Evolutionary conservation across 257 asterid genomes (phyloP).

Genomic region (Craterostigma plantagineum): DNA sequence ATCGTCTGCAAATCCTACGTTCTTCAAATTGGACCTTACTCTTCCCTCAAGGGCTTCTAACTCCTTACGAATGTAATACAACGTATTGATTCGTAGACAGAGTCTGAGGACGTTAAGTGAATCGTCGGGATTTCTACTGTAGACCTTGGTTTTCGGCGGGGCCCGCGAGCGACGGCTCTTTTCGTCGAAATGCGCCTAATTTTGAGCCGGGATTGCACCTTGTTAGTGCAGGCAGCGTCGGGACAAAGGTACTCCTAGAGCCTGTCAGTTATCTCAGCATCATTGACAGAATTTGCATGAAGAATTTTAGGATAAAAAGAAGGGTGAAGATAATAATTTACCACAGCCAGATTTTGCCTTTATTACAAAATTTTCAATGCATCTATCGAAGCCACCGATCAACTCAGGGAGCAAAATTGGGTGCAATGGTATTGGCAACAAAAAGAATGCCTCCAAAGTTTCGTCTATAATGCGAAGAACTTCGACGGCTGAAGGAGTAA

Average conservation of each 20-base stretch:
- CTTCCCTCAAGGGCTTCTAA: constrained; percentile 46
- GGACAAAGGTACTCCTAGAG: constrained; percentile 38
- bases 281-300: constrained; percentile 9
- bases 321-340: too few species aligned
- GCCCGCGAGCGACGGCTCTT: constrained; percentile 32
- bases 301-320: background rate
- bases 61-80: constrained; percentile 55
- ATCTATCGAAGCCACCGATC: constrained; percentile 47
- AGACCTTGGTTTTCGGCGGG: constrained; percentile 28
- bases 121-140: constrained; percentile 19
- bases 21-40: constrained; percentile 37
- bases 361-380: constrained; percentile 46
- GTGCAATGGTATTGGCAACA: constrained; percentile 84
- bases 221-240: constrained; percentile 50
- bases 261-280: constrained; percentile 32
- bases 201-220: constrained; percentile 50
- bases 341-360: constrained; percentile 69
- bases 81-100: constrained; percentile 69
- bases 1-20: constrained; percentile 23
- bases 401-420: constrained; percentile 72
- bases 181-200: constrained; percentile 51
- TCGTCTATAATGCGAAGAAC: constrained; percentile 73
- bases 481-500: constrained; percentile 89
- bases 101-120: constrained; percentile 27
- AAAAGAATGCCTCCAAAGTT: constrained; percentile 80